A percentile compares a stretch with the other conserved stretches of the same genome.
Conservation (phyloP, 768 basidiomycete genomes). For the Amanita phalloides region DNA sequence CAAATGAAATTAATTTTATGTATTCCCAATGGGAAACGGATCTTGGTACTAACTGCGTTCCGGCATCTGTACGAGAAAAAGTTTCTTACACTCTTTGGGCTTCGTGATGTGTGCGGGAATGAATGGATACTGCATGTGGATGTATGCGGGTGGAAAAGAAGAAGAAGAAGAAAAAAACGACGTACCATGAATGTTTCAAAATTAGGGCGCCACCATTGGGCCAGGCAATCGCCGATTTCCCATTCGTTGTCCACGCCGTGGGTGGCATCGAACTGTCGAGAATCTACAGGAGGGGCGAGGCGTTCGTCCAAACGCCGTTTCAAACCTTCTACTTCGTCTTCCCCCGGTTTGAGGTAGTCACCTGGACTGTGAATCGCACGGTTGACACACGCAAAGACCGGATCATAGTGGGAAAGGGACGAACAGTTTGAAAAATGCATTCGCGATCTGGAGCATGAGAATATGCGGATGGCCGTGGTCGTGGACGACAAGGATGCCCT, state of each 20-base stretch:
- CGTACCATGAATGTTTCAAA: slow-evolving; percentile 98
- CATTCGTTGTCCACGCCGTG: slow-evolving; percentile 83
- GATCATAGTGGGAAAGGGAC: slow-evolving; percentile 17
- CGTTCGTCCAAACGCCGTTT: slow-evolving; percentile 84
- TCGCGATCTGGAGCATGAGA: slow-evolving; percentile 96
- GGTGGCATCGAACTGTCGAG: slow-evolving; percentile 59
- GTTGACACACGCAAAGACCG: neutral
- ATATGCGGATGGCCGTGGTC: slow-evolving; percentile 98
- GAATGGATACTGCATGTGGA: slow-evolving; percentile 59
- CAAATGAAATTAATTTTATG: neutral
- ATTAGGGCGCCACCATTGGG: slow-evolving; percentile 97
- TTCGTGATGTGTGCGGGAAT: slow-evolving; percentile 93
- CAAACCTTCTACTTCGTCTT: slow-evolving; percentile 86
- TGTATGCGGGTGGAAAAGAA: neutral
- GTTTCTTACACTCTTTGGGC: slow-evolving; percentile 96
- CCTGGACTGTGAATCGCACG: slow-evolving; percentile 56
- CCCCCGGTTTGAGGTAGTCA: slow-evolving; percentile 96
- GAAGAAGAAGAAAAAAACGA: slow-evolving; percentile 5
- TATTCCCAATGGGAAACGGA: neutral
- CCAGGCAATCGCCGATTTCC: slow-evolving; percentile 95
- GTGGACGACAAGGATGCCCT: slow-evolving; percentile 83
- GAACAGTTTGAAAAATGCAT: slow-evolving; percentile 97
- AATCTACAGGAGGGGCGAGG: slow-evolving; percentile 69
- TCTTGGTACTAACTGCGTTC: slow-evolving; percentile 64
- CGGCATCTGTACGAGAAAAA: slow-evolving; percentile 93